Evolutionary conservation across 306 rosid species (phyloP), one percentile per base, ranked within the genome.

Genomic region (Castanea mollissima): DNA sequence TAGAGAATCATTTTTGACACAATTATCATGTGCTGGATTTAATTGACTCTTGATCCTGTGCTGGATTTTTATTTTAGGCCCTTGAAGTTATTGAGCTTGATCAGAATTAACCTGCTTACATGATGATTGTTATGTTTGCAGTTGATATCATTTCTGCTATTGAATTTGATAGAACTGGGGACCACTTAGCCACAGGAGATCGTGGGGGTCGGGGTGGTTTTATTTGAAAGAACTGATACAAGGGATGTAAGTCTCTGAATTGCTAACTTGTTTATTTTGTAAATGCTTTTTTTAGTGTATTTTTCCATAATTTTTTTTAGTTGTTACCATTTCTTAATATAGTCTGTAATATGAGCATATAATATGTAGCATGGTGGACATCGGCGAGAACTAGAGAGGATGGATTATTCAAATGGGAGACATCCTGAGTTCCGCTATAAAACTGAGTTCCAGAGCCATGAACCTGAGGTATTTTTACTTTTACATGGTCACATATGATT

Each of bases 371-470:
- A 82, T 78, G 88, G 80, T 19, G 85, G 79, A 56, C 69, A 71
- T 21, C 83, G 87, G 76, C 83, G 81, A 83, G 94, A 90, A 71
- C 71, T 85, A 71, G 94, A 90, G 90, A 83, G 79, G 75, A 86
- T 80, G 83, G 91, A 90, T 62, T 85, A 82, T 78, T 69, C 84
- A 56, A 76, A 76, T 62, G 83, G 75, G 44, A 79, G 82, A 81
- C 94, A 88, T 80, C 94, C 92, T 5, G 92, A 90, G 79, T 90
- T 90, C 65, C 91, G 83, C 56, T 89, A 91, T 80, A 89, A 89
- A 85, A 91, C 92, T 52, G 95, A 91, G 82, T 89, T 88, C 71
- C 95, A 91, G 85, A 91, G 92, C 78, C 92, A 91, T 72, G 92
- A 91, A 76, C 92, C 92, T 19, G 95, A 91, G 95, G 92, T 89